These are phyloP conservation scores for Suillus discolor DNA, from an alignment of 768 basidiomycete genomes.

Conservation along the genomic window DNA sequence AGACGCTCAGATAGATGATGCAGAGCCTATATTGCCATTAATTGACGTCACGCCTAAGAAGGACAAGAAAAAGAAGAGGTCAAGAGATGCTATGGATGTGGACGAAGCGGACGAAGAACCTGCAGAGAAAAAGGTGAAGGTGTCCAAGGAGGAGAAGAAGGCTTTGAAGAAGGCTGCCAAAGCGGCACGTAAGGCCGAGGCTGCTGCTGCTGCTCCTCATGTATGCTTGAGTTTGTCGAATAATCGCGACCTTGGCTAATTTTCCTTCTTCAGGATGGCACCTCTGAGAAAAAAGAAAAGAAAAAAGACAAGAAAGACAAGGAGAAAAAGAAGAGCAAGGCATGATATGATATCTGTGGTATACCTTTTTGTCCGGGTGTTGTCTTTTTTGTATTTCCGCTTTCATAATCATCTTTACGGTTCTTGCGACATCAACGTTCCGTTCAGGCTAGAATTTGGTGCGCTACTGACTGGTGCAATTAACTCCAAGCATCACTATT, in stretches of 20 bases:
- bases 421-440: neutral
- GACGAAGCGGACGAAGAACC: slow-evolving; percentile 57
- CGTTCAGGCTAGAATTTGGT: neutral
- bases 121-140: slow-evolving; percentile 65
- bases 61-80: slow-evolving; percentile 70
- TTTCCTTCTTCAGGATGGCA: slow-evolving; percentile 28
- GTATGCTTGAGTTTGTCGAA: slow-evolving; percentile 31
- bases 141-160: slow-evolving; percentile 87
- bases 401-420: neutral
- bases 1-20: slow-evolving; percentile 47
- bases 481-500: neutral
- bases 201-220: slow-evolving; percentile 29
- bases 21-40: slow-evolving; percentile 55
- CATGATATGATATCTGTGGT: slow-evolving; percentile 28
- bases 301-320: slow-evolving; percentile 46
- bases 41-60: slow-evolving; percentile 57
- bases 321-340: slow-evolving; percentile 57
- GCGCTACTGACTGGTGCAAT: neutral
- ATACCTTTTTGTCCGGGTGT: slow-evolving; percentile 5
- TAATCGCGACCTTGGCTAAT: slow-evolving; percentile 13
- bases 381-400: neutral
- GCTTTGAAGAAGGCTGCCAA: slow-evolving; percentile 79
- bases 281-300: slow-evolving; percentile 41
- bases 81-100: slow-evolving; percentile 67
- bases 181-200: slow-evolving; percentile 57